Base-by-base conservation (phyloP, 352 stramenopile species). In the Globisporangium abappressorium region DNA sequence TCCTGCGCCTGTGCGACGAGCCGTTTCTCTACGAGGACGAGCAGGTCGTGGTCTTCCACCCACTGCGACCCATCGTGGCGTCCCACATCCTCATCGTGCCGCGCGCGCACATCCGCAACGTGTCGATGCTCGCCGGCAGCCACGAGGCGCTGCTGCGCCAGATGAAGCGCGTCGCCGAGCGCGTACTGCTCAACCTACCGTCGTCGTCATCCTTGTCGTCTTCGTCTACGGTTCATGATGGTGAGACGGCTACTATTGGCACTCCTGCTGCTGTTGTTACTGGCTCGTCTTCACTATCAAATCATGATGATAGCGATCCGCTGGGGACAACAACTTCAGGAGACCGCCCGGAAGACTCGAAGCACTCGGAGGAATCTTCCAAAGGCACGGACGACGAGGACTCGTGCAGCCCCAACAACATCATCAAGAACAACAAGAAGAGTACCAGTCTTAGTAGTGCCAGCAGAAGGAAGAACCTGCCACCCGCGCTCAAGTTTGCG, bases 51-150 rank as follows among this genome's bases (percentile, higher is more conserved):
- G 87, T 95, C 63, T 93, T 95, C 67, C 85, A 85, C 3, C 87
- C 87, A 24, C 69, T 95, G 43, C 75, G 82, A 12, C 85, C 85
- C 14, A 85, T 92, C 59, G 80, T 82, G 30, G 69, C 79, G 22
- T 91, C 80, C 9, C 87, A 94, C 65, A 82, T 94, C 43, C 80
- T 95, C 36, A 90, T 95, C 49, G 87, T 93, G 58, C 87, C 87
- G 28, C 85, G 85, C 22, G 78, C 77, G 22, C 87, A 95, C 74
- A 87, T 93, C 63, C 82, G 82, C 20, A 95, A 95, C 69, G 84
- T 93, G 24, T 91, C 91, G 71, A 71, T 81, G 34, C 70, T 95
- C 55, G 80, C 79, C 0, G 49, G 60, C 2, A 68, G 57, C 57
- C 82, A 95, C 71, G 65, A 84, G 18, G 72, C 59, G 14, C 76